phyloP scores from a whole-genome alignment of 768 basidiomycete genomes.

The Tubosaeta brunneosetosa region DNA sequence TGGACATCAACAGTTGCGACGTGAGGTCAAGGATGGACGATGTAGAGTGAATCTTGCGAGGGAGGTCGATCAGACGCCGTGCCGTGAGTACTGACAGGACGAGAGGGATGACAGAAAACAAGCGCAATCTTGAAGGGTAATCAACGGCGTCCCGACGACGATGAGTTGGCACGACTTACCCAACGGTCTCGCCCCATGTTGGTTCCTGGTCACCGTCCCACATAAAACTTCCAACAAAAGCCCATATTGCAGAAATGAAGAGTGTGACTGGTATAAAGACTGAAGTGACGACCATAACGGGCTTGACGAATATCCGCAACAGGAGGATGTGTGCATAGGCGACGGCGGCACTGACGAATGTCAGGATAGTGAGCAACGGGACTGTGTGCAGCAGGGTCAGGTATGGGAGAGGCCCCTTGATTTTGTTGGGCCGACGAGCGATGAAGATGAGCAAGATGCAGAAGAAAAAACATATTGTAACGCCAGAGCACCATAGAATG shows the following conservation, averaged over 20 bases:
- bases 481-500: slow-evolving; percentile 55
- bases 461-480: slow-evolving; percentile 57
- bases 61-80: slow-evolving; percentile 66
- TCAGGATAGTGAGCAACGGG: slow-evolving; percentile 69
- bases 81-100: slow-evolving; percentile 65
- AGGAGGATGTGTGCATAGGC: slow-evolving; percentile 75
- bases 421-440: slow-evolving; percentile 37
- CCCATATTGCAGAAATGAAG: slow-evolving; percentile 72
- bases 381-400: slow-evolving; percentile 72
- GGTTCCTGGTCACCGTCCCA: slow-evolving; percentile 50
- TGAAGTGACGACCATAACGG: slow-evolving; percentile 74
- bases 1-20: slow-evolving; percentile 62
- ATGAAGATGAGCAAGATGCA: slow-evolving; percentile 64
- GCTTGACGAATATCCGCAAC: slow-evolving; percentile 75
- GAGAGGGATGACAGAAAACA: slow-evolving; percentile 76
- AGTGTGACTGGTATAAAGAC: slow-evolving; percentile 72
- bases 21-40: slow-evolving; percentile 56
- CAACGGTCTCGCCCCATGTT: slow-evolving; percentile 79
- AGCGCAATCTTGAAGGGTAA: slow-evolving; percentile 34
- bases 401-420: slow-evolving; percentile 45
- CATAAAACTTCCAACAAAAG: slow-evolving; percentile 76
- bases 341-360: slow-evolving; percentile 61
- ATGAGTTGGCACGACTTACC: slow-evolving; percentile 42
- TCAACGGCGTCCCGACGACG: not conserved
- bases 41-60: slow-evolving; percentile 62